Evolutionary conservation across 176 grass and related monocot species (phyloP), one percentile per base, ranked within the genome.

Genomic region (Melocanna baccifera): DNA sequence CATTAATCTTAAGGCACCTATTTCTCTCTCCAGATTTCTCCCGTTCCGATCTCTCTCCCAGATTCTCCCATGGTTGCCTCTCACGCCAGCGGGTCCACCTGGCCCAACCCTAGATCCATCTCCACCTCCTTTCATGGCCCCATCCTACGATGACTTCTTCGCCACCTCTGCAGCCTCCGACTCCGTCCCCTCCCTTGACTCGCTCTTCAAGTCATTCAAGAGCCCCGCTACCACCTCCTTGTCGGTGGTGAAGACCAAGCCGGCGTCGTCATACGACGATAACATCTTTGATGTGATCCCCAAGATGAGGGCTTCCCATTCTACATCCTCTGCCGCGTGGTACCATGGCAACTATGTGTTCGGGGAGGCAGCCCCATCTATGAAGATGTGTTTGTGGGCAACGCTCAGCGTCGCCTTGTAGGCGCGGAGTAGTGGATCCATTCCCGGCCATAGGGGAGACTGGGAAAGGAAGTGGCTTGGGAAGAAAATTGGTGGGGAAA

Each of bases 91-190:
- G 62, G 78, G 37, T 78, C 78, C 45, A 32, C 46, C 39, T 87
- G 84, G 80, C 19, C 83, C 39, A 89, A 75, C 45, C 22, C 90
- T 12, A 92, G 89, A 93, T 95, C 93, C 84, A 50, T 28, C 22
- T 57, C 68, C 36, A 32, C 40, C 19, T 53, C 59, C 23, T 0
- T 79, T 53, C 69, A 37, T 83, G 7, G 64, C 84, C 19, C 83
- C 88, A 22, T 94, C 83, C 53, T 89, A 89, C 84, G 89, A 89
- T 53, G 90, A 69, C 36, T 67, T 88, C 76, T 86, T 90, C 83
- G 83, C 69, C 70, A 15, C 75, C 51, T 46, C 76, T 45, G 37
- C 78, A 2, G 41, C 88, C 52, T 12, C 57, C 22, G 32, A 87
- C 48, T 51, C 80, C 71, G 9, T 77, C 13, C 19, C 84, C 9